Percentiles rank a stretch among this genome's conserved stretches.
These are phyloP conservation scores for Candida nitratophila DNA, from an alignment of 805 yeast species.

Conservation along the genomic window DNA sequence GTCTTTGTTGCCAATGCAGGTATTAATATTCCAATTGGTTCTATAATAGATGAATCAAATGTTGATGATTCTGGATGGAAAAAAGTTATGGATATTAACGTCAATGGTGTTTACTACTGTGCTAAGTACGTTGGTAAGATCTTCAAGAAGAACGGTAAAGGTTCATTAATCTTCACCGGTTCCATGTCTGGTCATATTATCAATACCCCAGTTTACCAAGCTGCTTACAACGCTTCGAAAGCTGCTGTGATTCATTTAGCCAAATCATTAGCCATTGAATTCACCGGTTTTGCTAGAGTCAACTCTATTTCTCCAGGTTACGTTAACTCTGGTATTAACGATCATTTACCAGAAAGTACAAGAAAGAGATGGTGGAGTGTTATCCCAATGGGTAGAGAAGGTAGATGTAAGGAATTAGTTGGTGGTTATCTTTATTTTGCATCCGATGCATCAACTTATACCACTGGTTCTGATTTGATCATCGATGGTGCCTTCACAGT, in stretches of 20 bases:
- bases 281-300: conserved; percentile 44
- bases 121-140: conserved; percentile 41
- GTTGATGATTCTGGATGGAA: conserved; percentile 35
- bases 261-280: conserved; percentile 40
- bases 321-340: conserved; percentile 38
- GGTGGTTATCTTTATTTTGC: conserved; percentile 50
- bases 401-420: conserved; percentile 38
- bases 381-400: conserved; percentile 42
- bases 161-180: conserved; percentile 46
- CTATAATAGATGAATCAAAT: conserved; percentile 15
- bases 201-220: conserved; percentile 44
- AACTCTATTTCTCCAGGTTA: conserved; percentile 49
- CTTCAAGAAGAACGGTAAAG: conserved; percentile 38
- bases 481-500: conserved; percentile 46
- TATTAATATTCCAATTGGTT: conserved; percentile 20
- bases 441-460: conserved; percentile 42
- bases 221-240: conserved; percentile 42
- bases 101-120: conserved; percentile 44
- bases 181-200: conserved; percentile 51
- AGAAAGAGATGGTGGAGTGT: conserved; percentile 25
- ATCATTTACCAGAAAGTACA: conserved; percentile 16
- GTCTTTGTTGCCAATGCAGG: conserved; percentile 39
- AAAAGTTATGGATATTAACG: conserved; percentile 42
- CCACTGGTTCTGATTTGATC: conserved; percentile 41
- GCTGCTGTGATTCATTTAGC: conserved; percentile 43